Conservation (phyloP, 129 eudicot species). For the Ambrosia artemisiifolia region DNA sequence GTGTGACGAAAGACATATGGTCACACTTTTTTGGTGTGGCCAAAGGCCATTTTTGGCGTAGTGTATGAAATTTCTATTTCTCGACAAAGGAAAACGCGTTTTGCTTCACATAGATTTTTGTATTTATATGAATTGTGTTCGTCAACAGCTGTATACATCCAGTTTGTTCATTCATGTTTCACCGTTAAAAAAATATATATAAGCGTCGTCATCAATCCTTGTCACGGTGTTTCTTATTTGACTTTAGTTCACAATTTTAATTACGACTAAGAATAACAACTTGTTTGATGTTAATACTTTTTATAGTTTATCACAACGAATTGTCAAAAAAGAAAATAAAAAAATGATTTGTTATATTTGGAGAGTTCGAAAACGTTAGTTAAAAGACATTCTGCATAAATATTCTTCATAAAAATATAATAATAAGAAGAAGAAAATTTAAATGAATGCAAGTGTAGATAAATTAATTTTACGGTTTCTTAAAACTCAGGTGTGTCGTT, state of each 20-base stretch:
- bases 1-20: too few relatives aligned
- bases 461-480: too few relatives aligned
- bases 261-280: neutral
- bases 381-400: too few relatives aligned
- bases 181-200: neutral
- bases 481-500: too few relatives aligned
- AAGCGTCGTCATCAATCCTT: neutral
- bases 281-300: neutral
- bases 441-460: too few relatives aligned
- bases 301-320: neutral
- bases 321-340: neutral
- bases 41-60: too few relatives aligned
- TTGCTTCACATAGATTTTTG: neutral
- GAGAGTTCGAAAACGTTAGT: too few relatives aligned
- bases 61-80: too few relatives aligned
- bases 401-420: too few relatives aligned
- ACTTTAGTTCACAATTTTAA: neutral
- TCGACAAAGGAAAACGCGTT: slow-evolving; percentile 7
- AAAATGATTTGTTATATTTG: too few relatives aligned
- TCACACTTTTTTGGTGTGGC: too few relatives aligned
- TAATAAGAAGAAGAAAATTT: too few relatives aligned
- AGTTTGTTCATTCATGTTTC: neutral
- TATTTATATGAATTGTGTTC: neutral
- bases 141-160: slow-evolving; percentile 3
- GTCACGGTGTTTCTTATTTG: neutral